Conservation (phyloP, 345 rosid species). For the Luvunga scandens region DNA sequence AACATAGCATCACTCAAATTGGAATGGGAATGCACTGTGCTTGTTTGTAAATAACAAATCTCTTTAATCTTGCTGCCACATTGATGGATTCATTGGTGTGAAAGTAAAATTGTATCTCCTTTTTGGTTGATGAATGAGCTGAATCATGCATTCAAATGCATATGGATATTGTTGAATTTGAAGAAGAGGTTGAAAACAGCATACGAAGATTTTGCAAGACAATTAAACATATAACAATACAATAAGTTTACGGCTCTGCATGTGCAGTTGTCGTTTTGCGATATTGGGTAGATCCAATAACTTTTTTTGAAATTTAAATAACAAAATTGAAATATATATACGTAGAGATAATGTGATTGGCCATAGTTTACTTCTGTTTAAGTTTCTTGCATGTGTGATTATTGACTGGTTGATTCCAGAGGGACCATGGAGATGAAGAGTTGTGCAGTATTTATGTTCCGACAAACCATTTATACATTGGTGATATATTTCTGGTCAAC, state of each 20-base stretch:
- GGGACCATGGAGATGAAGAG: slow-evolving; percentile 71
- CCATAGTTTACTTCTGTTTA: background rate
- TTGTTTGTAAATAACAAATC: background rate
- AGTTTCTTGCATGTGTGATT: background rate
- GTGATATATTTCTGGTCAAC: slow-evolving; percentile 78
- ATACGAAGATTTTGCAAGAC: background rate
- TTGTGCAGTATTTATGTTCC: slow-evolving; percentile 86
- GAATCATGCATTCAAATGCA: background rate
- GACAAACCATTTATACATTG: slow-evolving; percentile 81
- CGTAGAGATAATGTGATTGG: background rate
- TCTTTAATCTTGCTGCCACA: background rate
- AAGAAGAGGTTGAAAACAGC: background rate
- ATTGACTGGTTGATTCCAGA: slow-evolving; percentile 41
- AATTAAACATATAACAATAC: background rate
- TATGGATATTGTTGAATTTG: background rate
- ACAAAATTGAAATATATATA: background rate
- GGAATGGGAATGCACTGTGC: background rate
- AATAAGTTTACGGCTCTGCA: background rate
- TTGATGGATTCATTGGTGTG: background rate
- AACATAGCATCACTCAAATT: too few species aligned
- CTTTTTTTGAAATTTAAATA: background rate
- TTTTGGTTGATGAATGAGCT: background rate
- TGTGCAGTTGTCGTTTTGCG: background rate
- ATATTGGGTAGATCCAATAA: background rate
- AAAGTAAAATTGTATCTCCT: background rate